Conservation (phyloP, 2,329 filamentous ascomycete genomes). For the Zymoseptoria ardabiliae region DNA sequence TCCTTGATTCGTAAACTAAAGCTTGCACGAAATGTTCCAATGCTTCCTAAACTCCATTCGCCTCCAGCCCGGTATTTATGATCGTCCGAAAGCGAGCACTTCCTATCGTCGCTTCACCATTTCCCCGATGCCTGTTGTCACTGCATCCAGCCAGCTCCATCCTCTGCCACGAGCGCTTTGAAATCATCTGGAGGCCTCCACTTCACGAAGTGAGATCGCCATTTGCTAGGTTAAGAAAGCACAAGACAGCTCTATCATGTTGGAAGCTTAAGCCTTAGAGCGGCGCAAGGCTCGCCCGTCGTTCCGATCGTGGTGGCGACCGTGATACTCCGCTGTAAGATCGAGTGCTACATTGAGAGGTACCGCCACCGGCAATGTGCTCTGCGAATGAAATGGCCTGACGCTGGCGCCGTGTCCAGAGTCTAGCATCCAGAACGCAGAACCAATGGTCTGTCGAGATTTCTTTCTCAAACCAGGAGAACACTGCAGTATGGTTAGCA, state of each 20-base stretch:
- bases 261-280: too few species aligned
- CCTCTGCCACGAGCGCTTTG: too few species aligned
- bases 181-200: too few species aligned
- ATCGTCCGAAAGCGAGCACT: neutral
- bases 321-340: too few species aligned
- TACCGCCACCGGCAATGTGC: too few species aligned
- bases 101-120: neutral
- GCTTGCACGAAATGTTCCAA: neutral
- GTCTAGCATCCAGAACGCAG: neutral
- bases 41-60: neutral
- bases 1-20: neutral
- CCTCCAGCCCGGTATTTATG: neutral
- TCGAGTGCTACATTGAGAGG: too few species aligned
- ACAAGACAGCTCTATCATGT: too few species aligned
- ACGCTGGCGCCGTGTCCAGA: too few species aligned
- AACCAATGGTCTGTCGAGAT: neutral
- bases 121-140: neutral
- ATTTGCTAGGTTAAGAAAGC: neutral
- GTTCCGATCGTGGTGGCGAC: too few species aligned
- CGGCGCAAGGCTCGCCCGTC: too few species aligned
- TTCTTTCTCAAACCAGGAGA: constrained; percentile 8
- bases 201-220: neutral
- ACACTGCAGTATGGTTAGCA: constrained; percentile 2
- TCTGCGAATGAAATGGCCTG: neutral
- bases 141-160: neutral